Conservation (phyloP, 179 eudicot species). For the Pouteria campechiana region DNA sequence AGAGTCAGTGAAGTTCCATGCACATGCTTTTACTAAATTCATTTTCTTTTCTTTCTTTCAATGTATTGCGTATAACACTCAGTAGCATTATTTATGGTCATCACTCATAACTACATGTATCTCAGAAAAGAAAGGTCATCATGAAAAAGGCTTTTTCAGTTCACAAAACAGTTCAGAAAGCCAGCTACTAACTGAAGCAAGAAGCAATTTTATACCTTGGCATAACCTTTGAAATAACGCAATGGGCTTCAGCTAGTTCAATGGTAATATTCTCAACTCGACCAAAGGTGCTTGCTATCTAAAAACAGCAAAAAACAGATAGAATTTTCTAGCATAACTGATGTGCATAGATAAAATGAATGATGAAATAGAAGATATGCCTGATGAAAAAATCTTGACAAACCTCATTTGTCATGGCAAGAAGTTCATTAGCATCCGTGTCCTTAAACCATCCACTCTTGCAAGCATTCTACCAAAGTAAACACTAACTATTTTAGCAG, state of each 20-base stretch:
- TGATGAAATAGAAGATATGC: conserved; percentile 1
- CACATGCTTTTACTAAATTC: too few relatives aligned
- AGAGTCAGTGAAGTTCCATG: too few relatives aligned
- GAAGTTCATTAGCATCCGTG: conserved; percentile 51
- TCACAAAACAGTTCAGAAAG: too few relatives aligned
- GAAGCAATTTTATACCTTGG: conserved; percentile 28
- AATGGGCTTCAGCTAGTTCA: conserved; percentile 24
- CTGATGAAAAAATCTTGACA: background rate
- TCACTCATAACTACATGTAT: too few relatives aligned
- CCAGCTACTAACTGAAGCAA: too few relatives aligned
- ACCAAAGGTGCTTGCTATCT: conserved; percentile 46
- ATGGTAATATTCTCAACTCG: conserved; percentile 18
- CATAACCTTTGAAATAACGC: conserved; percentile 42
- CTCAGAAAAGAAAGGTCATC: too few relatives aligned
- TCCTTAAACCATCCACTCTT: conserved; percentile 58
- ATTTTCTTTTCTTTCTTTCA: too few relatives aligned
- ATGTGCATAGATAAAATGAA: background rate
- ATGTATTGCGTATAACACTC: too few relatives aligned
- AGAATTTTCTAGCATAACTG: background rate
- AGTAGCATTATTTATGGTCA: too few relatives aligned
- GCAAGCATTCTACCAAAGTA: conserved; percentile 63
- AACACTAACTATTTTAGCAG: too few relatives aligned
- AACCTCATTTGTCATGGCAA: conserved; percentile 63
- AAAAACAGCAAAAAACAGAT: conserved; percentile 8
- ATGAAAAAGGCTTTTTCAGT: too few relatives aligned